A percentile compares a stretch with the other conserved stretches of the same genome.
phyloP scores from a whole-genome alignment of 345 rosid species.

The Durio zibethinus region DNA sequence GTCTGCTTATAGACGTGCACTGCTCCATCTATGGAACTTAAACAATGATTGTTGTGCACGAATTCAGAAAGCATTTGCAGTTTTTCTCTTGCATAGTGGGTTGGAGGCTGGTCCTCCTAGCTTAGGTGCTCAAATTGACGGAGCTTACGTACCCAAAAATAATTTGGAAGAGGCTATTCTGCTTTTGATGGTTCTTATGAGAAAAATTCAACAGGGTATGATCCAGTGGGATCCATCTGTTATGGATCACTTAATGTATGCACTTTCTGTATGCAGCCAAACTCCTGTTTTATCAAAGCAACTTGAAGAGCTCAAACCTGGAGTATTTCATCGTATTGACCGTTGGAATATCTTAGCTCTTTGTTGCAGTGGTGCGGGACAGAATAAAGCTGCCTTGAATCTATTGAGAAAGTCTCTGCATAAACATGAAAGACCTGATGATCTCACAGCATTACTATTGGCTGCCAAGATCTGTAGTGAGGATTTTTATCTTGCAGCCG shows the following conservation, averaged over 20 bases:
- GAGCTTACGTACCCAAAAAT: slow-evolving; percentile 75
- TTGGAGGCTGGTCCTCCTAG: slow-evolving; percentile 81
- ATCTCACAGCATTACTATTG: slow-evolving; percentile 62
- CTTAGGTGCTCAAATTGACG: slow-evolving; percentile 68
- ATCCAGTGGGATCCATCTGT: slow-evolving; percentile 78
- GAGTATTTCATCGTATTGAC: slow-evolving; percentile 68
- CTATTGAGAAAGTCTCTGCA: slow-evolving; percentile 79
- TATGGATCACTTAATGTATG: slow-evolving; percentile 80
- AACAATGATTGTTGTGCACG: slow-evolving; percentile 69
- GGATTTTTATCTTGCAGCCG: slow-evolving; percentile 70
- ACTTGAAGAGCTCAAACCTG: slow-evolving; percentile 81
- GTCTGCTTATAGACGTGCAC: slow-evolving; percentile 76
- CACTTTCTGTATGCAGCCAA: slow-evolving; percentile 66
- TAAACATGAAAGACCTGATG: slow-evolving; percentile 69
- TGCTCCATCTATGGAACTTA: slow-evolving; percentile 87
- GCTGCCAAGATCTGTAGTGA: slow-evolving; percentile 86
- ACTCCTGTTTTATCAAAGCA: slow-evolving; percentile 73
- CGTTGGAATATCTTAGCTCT: slow-evolving; percentile 88
- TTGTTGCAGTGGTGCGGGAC: slow-evolving; percentile 62
- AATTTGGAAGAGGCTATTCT: slow-evolving; percentile 93
- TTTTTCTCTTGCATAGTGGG: slow-evolving; percentile 78
- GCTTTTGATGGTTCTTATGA: slow-evolving; percentile 73
- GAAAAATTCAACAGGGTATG: slow-evolving; percentile 60
- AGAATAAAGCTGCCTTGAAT: slow-evolving; percentile 58
- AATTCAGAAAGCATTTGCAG: slow-evolving; percentile 84